Evolutionary conservation across 176 grass and related monocot species (phyloP).

Genomic region (Bonia amplexicaulis): DNA sequence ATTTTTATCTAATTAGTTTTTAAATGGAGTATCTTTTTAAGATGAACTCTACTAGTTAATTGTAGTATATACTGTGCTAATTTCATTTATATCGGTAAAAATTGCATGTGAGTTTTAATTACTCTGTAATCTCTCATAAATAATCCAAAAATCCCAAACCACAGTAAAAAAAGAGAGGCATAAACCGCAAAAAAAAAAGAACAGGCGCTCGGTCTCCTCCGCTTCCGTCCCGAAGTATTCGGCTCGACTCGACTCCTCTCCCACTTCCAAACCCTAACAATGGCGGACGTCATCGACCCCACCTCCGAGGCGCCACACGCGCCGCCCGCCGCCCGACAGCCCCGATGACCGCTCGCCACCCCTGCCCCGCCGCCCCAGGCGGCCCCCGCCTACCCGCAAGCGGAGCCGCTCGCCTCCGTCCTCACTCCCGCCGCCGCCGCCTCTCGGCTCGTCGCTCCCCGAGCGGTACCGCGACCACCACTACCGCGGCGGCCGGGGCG

Average conservation of each 20-base stretch:
- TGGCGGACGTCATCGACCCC: constrained; percentile 87
- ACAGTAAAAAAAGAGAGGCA: no score
- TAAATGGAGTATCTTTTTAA: no score
- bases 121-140: no score
- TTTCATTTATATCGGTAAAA: no score
- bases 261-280: constrained; percentile 52
- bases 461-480: constrained; percentile 62
- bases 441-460: constrained; percentile 43
- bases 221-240: neutral
- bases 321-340: constrained; percentile 45
- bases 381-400: constrained; percentile 45
- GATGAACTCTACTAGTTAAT: no score
- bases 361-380: constrained; percentile 56
- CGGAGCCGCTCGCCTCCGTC: constrained; percentile 55
- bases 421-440: constrained; percentile 45
- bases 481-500: constrained; percentile 33
- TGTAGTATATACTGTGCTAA: no score
- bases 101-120: no score
- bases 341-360: constrained; percentile 44
- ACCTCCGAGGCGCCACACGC: constrained; percentile 49
- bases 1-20: no score
- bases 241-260: neutral
- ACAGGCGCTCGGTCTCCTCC: neutral
- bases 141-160: no score
- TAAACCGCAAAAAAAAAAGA: no score